Evolutionary conservation across 2,329 filamentous ascomycete genomes (phyloP).

Genomic region (Fusarium proliferatum): DNA sequence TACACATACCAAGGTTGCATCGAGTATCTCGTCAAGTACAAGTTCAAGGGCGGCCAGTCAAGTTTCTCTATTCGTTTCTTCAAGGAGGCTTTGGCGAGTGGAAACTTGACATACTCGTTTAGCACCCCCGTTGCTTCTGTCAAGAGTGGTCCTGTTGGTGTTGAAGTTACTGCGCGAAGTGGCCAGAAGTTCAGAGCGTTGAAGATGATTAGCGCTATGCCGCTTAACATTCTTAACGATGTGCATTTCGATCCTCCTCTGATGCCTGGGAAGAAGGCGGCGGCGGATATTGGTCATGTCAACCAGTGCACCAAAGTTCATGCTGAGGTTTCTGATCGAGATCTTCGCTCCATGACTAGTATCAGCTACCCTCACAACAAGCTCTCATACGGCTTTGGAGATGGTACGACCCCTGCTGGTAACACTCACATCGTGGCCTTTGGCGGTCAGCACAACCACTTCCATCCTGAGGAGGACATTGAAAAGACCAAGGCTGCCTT

Average conservation of each 20-base stretch:
- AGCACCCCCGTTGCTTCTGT: slow-evolving; percentile 51
- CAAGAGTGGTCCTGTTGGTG: slow-evolving; percentile 41
- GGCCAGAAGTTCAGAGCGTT: slow-evolving; percentile 45
- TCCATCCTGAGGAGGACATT: slow-evolving; percentile 57
- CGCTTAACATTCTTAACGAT: slow-evolving; percentile 56
- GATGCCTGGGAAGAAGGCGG: slow-evolving; percentile 48
- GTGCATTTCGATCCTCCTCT: slow-evolving; percentile 56
- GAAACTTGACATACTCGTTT: slow-evolving; percentile 55
- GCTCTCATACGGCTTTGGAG: slow-evolving; percentile 57
- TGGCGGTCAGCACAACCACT: slow-evolving; percentile 55
- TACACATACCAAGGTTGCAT: slow-evolving; percentile 55
- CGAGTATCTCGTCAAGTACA: slow-evolving; percentile 55
- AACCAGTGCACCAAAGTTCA: slow-evolving; percentile 61
- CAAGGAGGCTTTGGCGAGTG: slow-evolving; percentile 53
- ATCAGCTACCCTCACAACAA: slow-evolving; percentile 57
- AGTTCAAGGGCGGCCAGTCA: slow-evolving; percentile 57
- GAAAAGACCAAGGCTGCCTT: slow-evolving; percentile 48
- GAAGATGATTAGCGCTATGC: slow-evolving; percentile 56
- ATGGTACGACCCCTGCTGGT: slow-evolving; percentile 56
- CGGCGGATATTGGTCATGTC: slow-evolving; percentile 54
- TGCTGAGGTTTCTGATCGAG: slow-evolving; percentile 54
- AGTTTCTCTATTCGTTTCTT: slow-evolving; percentile 59
- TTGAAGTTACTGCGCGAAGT: slow-evolving; percentile 49
- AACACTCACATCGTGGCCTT: slow-evolving; percentile 62
- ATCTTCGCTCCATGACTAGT: slow-evolving; percentile 57